A percentile compares a stretch with the other conserved stretches of the same genome.
These are phyloP conservation scores for Ceratopteris richardii DNA, from an alignment of 75 land plant species.

Conservation along the genomic window DNA sequence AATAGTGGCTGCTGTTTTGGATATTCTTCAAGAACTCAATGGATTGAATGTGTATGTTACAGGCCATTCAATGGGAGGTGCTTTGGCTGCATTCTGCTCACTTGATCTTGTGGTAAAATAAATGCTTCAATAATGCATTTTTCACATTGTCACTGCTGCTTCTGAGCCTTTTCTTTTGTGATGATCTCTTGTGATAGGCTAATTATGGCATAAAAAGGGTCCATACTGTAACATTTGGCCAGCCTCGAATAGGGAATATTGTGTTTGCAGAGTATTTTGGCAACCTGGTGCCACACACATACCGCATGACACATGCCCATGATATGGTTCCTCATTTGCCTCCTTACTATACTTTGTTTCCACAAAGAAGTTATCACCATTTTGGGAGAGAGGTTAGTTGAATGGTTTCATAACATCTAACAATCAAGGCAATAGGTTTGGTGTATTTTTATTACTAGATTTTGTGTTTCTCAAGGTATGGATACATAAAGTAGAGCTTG, in stretches of 20 bases:
- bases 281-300: constrained; percentile 51
- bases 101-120: constrained; percentile 68
- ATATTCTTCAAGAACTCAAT: constrained; percentile 34
- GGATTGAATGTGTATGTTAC: constrained; percentile 51
- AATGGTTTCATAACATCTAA: background rate
- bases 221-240: constrained; percentile 86
- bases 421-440: no score
- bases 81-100: constrained; percentile 92
- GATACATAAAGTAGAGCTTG: constrained; percentile 26
- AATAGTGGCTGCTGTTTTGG: constrained; percentile 51
- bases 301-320: constrained; percentile 70
- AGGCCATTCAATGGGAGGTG: constrained; percentile 99
- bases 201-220: constrained; percentile 37
- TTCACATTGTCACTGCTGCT: background rate
- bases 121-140: background rate
- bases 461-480: background rate
- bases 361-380: constrained; percentile 85
- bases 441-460: no score
- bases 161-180: background rate
- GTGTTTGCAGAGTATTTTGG: constrained; percentile 70
- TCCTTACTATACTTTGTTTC: constrained; percentile 71
- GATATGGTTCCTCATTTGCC: constrained; percentile 97
- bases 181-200: constrained; percentile 30
- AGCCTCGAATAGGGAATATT: constrained; percentile 90
- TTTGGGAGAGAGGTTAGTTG: constrained; percentile 83